Evolutionary conservation across 352 stramenopile species (phyloP), one percentile per base, ranked within the genome.

Genomic region (Pythium biforme): DNA sequence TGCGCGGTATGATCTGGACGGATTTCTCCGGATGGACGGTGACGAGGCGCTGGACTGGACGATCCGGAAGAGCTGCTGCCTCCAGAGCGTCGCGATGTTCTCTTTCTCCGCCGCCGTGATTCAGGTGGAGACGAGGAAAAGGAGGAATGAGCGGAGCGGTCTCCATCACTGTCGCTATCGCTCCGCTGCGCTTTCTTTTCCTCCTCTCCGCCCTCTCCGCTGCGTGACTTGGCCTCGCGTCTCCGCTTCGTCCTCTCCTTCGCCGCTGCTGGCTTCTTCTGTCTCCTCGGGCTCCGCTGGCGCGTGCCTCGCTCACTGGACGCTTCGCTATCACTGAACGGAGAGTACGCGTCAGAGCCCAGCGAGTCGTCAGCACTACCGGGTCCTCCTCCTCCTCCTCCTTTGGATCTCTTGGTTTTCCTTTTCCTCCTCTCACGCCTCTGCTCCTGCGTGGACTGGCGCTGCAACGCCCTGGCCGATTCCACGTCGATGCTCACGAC

Each of bases 401-500:
- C 34, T 48, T 10, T 17, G n/a, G n/a, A 33, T 43, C 25, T 55
- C 40, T 17, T 55, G 4, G 0, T n/a, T 46, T 19, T 27, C 41
- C 8, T 33, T 29, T 22, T 46, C 19, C 25, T 19, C 23, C 7
- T 9, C 25, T 19, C 46, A 17, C 37, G 37, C 4, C 37, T 12
- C 15, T 17, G 14, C 52, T 26, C 22, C 43, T 22, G n/a, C 25
- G 34, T 25, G n/a, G 31, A 26, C 8, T 46, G 14, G 6, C 40
- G 25, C 27, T 59, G 43, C 23, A 85, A 31, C 20, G 48, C 62
- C 34, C 63, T 50, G 1, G 68, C 70, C 12, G 74, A 83, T 9
- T 82, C 74, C 7, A 77, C 49, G 41, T 86, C 77, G 50, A 83
- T 72, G 29, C 68, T 82, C 66, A 86, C 46, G 15, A 80, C 64